phyloP scores from a whole-genome alignment of 371 early-diverging fungal genomes.

The Haplosporangium sp. region DNA sequence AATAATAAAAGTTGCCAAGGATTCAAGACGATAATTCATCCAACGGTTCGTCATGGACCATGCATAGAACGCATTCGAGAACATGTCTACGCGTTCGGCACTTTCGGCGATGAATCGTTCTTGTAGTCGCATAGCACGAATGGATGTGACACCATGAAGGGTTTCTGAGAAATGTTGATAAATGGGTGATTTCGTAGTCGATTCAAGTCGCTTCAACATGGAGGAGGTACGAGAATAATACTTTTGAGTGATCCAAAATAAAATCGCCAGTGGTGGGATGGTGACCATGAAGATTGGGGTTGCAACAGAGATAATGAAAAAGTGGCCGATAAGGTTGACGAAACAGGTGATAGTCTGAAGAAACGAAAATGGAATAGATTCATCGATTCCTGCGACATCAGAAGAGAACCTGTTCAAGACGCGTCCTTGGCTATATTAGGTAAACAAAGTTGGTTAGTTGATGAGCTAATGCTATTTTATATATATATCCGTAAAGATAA shows the following conservation, averaged over 20 bases:
- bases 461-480: too few species aligned
- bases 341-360: too few species aligned
- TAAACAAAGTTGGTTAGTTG: neutral
- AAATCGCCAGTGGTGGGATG: conserved; percentile 18
- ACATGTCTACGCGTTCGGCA: conserved; percentile 60
- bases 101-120: conserved; percentile 32
- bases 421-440: neutral
- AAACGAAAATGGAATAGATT: too few species aligned
- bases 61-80: conserved; percentile 3
- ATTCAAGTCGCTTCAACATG: conserved; percentile 68
- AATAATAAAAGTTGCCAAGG: conserved; percentile 63
- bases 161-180: conserved; percentile 71
- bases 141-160: conserved; percentile 59
- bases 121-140: conserved; percentile 67
- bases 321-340: too few species aligned
- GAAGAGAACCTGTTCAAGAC: conserved; percentile 76
- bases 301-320: conserved; percentile 9
- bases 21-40: conserved; percentile 81
- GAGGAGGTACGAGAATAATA: conserved; percentile 68
- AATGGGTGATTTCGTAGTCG: conserved; percentile 66
- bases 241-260: conserved; percentile 22
- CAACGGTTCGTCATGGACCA: conserved; percentile 78
- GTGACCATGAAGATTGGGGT: conserved; percentile 31
- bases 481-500: neutral
- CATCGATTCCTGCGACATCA: too few species aligned